These are phyloP conservation scores for Karstenula rhodostoma DNA, from an alignment of 2,329 filamentous ascomycete genomes.

Conservation along the genomic window DNA sequence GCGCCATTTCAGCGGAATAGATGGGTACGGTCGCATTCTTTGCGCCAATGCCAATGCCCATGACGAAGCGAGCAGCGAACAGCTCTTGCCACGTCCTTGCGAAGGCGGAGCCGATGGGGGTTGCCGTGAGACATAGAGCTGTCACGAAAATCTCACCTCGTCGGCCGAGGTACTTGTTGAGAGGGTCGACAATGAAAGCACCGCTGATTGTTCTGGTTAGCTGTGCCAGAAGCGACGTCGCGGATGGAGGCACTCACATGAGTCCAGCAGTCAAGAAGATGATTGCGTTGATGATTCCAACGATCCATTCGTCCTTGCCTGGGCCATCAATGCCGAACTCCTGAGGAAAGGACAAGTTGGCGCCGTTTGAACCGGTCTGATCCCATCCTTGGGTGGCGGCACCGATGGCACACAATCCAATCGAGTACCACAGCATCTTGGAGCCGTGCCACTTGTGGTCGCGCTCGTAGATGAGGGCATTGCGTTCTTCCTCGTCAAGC, in stretches of 20 bases:
- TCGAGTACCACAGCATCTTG: conserved; percentile 69
- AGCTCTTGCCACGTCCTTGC: conserved; percentile 48
- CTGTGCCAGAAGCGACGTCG: not conserved
- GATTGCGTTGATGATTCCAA: conserved; percentile 46
- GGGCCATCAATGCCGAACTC: conserved; percentile 59
- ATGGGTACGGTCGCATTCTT: conserved; percentile 47
- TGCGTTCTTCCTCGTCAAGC: conserved; percentile 67
- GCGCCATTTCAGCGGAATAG: conserved; percentile 47
- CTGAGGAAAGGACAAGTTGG: conserved; percentile 68
- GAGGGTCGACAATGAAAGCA: conserved; percentile 46
- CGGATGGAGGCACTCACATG: conserved; percentile 37
- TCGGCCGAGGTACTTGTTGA: conserved; percentile 49
- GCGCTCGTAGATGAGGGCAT: conserved; percentile 67
- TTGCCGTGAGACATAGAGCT: conserved; percentile 45
- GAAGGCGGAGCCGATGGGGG: conserved; percentile 48
- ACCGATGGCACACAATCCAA: conserved; percentile 72
- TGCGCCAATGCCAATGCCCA: conserved; percentile 46
- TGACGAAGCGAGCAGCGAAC: conserved; percentile 46
- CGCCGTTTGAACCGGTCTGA: conserved; percentile 63
- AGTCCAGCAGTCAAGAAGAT: conserved; percentile 52
- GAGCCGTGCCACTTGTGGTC: conserved; percentile 71
- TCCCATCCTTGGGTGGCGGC: conserved; percentile 75
- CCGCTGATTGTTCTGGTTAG: conserved; percentile 25
- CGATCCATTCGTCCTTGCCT: conserved; percentile 40
- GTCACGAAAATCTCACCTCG: conserved; percentile 50